These are phyloP conservation scores for Saccharomyces uvarum DNA, from an alignment of 1,139 yeast species.

Conservation along the genomic window DNA sequence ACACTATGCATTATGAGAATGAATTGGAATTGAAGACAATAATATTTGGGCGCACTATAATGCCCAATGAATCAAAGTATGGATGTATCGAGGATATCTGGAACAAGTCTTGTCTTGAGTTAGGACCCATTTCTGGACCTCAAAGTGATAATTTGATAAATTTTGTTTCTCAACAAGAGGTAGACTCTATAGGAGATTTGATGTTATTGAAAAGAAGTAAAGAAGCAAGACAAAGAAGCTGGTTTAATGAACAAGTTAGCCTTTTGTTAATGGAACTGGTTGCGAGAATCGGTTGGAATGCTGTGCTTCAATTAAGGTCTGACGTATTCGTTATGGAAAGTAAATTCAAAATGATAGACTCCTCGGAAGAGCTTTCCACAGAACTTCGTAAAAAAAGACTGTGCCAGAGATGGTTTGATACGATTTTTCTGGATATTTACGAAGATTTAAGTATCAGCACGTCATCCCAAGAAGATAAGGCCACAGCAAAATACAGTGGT, in stretches of 20 bases:
- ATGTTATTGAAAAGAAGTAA: slow-evolving; percentile 65
- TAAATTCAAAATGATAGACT: slow-evolving; percentile 38
- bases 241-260: slow-evolving; percentile 55
- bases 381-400: slow-evolving; percentile 58
- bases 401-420: slow-evolving; percentile 90
- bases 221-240: slow-evolving; percentile 64
- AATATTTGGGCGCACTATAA: slow-evolving; percentile 50
- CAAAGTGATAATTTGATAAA: slow-evolving; percentile 39
- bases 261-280: slow-evolving; percentile 57
- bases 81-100: slow-evolving; percentile 50
- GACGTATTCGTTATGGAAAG: slow-evolving; percentile 90
- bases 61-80: slow-evolving; percentile 62
- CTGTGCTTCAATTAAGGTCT: slow-evolving; percentile 65
- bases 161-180: slow-evolving; percentile 36
- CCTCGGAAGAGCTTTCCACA: slow-evolving; percentile 22
- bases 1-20: slow-evolving; percentile 12
- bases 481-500: slow-evolving; percentile 48
- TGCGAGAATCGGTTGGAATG: slow-evolving; percentile 76
- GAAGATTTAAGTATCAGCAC: slow-evolving; percentile 74
- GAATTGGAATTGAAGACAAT: slow-evolving; percentile 8
- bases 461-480: slow-evolving; percentile 49
- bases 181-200: slow-evolving; percentile 49
- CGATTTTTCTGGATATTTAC: slow-evolving; percentile 72
- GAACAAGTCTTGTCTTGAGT: slow-evolving; percentile 33
- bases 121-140: slow-evolving; percentile 47